phyloP scores from a whole-genome alignment of 2,329 filamentous ascomycete species.

The Apiospora arundinis region DNA sequence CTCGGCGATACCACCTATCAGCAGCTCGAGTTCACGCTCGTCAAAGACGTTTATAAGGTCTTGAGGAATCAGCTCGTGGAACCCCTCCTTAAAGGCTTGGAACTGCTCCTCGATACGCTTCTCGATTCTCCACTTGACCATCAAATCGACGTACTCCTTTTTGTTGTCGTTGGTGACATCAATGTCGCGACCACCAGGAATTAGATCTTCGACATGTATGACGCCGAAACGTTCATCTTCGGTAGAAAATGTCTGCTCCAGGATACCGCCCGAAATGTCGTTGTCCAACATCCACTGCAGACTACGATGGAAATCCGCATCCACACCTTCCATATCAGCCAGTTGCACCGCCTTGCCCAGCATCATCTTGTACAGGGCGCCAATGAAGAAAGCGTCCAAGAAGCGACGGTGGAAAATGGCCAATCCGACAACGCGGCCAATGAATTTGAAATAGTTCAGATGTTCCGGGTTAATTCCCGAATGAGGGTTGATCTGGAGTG shows the following conservation, averaged over 20 bases:
- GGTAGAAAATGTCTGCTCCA: constrained; percentile 95
- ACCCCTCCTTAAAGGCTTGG: constrained; percentile 95
- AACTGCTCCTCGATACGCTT: constrained; percentile 99
- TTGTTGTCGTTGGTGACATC: constrained; percentile 99
- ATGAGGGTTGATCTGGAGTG: constrained; percentile 98
- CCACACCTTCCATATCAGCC: constrained; percentile 98
- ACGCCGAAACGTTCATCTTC: constrained; percentile 98
- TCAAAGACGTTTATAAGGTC: constrained; percentile 99
- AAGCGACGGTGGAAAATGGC: constrained; percentile 98
- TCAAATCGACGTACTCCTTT: constrained; percentile 96
- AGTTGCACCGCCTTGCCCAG: constrained; percentile 89
- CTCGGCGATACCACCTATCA: constrained; percentile 99
- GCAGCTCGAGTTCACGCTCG: constrained; percentile 92
- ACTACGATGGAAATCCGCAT: constrained; percentile 96
- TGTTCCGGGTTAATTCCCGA: constrained; percentile 99
- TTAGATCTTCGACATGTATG: constrained; percentile 91
- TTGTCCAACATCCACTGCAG: constrained; percentile 98
- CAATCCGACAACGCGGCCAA: constrained; percentile 93
- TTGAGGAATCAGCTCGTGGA: constrained; percentile 95
- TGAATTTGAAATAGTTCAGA: constrained; percentile 99
- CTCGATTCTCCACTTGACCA: constrained; percentile 99
- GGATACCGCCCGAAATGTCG: constrained; percentile 87
- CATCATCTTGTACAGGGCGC: constrained; percentile 99
- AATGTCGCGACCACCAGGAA: constrained; percentile 87
- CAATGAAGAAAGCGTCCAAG: constrained; percentile 98